A percentile compares a stretch with the other conserved stretches of the same genome.
These are phyloP conservation scores for Thermochaetoides dissita DNA, from an alignment of 2,329 filamentous ascomycete species.

Conservation along the genomic window DNA sequence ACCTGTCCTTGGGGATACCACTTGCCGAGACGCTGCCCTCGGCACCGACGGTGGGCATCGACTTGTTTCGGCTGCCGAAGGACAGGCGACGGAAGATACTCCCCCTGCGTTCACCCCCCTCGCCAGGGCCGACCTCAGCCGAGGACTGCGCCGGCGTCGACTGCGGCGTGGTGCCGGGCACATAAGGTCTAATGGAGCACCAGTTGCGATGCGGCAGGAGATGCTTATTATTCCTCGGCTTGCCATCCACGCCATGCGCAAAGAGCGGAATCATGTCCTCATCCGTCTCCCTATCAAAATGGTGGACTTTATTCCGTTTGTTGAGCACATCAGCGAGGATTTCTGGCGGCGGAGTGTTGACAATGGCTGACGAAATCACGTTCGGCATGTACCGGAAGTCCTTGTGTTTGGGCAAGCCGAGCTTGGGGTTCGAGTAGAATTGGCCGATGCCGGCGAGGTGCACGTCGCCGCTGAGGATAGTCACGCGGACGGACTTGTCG, in stretches of 20 bases:
- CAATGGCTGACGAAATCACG: slow-evolving; percentile 84
- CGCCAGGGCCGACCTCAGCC: not conserved
- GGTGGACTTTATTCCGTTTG: slow-evolving; percentile 72
- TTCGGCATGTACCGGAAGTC: slow-evolving; percentile 98
- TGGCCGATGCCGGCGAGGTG: slow-evolving; percentile 85
- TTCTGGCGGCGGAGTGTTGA: slow-evolving; percentile 77
- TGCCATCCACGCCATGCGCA: slow-evolving; percentile 74
- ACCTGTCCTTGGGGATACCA: slow-evolving; percentile 12
- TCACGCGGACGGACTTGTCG: slow-evolving; percentile 81
- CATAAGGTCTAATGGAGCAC: slow-evolving; percentile 81
- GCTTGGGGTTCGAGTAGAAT: slow-evolving; percentile 83
- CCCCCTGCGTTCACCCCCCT: slow-evolving; percentile 1
- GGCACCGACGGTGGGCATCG: not conserved
- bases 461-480: slow-evolving; percentile 86
- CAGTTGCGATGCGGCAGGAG: slow-evolving; percentile 85
- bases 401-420: slow-evolving; percentile 66
- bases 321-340: slow-evolving; percentile 84
- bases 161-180: slow-evolving; percentile 62
- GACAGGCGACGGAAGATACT: slow-evolving; percentile 20
- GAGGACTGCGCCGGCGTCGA: slow-evolving; percentile 37
- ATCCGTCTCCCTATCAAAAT: slow-evolving; percentile 64
- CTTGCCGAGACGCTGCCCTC: too few relatives aligned
- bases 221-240: slow-evolving; percentile 78
- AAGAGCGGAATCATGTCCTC: slow-evolving; percentile 96
- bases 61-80: slow-evolving; percentile 5